These are phyloP conservation scores for Mollisia scopiformis DNA, from an alignment of 2,329 filamentous ascomycete genomes.

Conservation along the genomic window DNA sequence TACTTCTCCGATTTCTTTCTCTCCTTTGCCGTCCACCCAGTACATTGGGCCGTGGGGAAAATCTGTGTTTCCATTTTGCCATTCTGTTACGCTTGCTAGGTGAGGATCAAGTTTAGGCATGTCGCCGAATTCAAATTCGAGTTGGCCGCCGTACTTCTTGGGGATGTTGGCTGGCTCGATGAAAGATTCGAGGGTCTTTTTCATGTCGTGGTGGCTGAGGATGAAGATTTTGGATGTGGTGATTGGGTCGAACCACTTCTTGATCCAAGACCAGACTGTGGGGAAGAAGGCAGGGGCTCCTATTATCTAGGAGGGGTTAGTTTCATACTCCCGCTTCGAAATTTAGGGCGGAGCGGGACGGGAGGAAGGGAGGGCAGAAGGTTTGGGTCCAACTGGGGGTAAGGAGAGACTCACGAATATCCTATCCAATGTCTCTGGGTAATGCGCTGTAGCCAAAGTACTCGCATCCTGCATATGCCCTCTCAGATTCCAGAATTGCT, in stretches of 20 bases:
- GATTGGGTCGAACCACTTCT: slow-evolving; percentile 92
- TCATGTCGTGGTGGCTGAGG: slow-evolving; percentile 72
- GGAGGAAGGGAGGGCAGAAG: neutral
- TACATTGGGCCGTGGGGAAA: slow-evolving; percentile 61
- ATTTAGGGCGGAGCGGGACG: neutral
- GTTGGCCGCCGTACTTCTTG: slow-evolving; percentile 83
- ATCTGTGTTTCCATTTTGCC: slow-evolving; percentile 53
- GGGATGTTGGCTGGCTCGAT: slow-evolving; percentile 85
- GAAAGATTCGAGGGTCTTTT: slow-evolving; percentile 76
- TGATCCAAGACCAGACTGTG: slow-evolving; percentile 93
- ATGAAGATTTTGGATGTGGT: slow-evolving; percentile 98
- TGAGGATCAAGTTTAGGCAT: slow-evolving; percentile 71
- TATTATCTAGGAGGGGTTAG: slow-evolving; percentile 61
- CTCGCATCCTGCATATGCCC: slow-evolving; percentile 92
- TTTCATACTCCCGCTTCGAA: neutral
- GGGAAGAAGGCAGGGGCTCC: slow-evolving; percentile 90
- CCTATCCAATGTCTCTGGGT: slow-evolving; percentile 89
- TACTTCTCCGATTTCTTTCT: slow-evolving; percentile 33
- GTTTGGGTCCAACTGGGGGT: neutral
- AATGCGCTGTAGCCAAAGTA: slow-evolving; percentile 86
- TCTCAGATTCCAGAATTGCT: slow-evolving; percentile 96
- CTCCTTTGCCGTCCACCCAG: slow-evolving; percentile 50
- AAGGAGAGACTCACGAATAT: slow-evolving; percentile 57
- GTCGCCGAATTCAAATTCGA: slow-evolving; percentile 82
- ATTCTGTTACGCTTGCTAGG: slow-evolving; percentile 52